Evolutionary conservation across 495 filamentous ascomycete species (phyloP), one percentile per base, ranked within the genome.

Genomic region (Neurospora hispaniola): DNA sequence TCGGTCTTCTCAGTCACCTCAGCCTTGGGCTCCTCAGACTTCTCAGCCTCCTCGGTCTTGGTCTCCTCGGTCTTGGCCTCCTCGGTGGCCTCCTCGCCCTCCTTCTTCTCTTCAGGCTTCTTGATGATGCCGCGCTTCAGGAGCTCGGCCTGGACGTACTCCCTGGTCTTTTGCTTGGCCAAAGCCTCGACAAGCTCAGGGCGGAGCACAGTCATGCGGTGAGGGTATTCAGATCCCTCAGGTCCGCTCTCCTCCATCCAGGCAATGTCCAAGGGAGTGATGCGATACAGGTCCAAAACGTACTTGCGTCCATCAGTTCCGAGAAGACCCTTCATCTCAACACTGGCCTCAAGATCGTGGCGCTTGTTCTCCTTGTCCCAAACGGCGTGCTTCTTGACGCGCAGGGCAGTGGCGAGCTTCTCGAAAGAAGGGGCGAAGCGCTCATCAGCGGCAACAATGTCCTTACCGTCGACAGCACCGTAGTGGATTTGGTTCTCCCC

Each of bases 401-500:
- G 88, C 73, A 98, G 86, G 20, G 91, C 87, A 81, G 93, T 93
- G 40, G 94, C 97, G 20, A 98, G 88, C 85, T 95, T 94, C 81
- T 92, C 90, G 77, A 99, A 99, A 18, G 92, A 86, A 38, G 93
- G 84, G 3, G 89, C 89, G 78, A 99, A 99, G 44, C 89, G 87
- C 78, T 94, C 88, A 79, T 97, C 92, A 11, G 92, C 90, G 1
- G 96, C 95, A 62, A 99, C 91, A 23, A 97, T 89, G 71, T 99
- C 96, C 83, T 95, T 97, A 74, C 96, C 96, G 79, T 99, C 96
- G 69, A 98, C 95, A 74, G 94, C 96, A 78, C 96, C 96, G 79
- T 99, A 99, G 81, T 98, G 95, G 75, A 99, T 98, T 82, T 98
- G 96, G 81, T 96, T 93, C 87, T 98, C 95, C 68, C 94, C 96